Conservation (phyloP, 192 early-diverging fungal species). For the Linnemannia elongata region DNA sequence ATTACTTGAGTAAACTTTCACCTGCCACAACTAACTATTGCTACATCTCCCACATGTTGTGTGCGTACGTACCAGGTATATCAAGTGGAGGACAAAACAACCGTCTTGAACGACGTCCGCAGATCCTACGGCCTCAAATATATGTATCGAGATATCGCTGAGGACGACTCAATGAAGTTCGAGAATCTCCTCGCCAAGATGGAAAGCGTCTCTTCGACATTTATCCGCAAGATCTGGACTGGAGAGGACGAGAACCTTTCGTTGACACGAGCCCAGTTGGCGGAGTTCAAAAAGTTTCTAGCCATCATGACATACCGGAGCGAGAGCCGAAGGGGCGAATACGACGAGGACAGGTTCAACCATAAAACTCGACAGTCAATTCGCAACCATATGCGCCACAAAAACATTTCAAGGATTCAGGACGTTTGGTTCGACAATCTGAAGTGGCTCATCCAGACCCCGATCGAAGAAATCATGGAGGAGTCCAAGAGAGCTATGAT, state of each 20-base stretch:
- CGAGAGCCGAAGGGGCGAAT: conserved; percentile 35
- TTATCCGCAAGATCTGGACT: conserved; percentile 22
- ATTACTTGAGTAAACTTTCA: too few relatives aligned
- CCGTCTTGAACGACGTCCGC: background rate
- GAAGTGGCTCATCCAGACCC: conserved; percentile 46
- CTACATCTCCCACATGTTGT: too few relatives aligned
- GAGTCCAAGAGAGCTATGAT: background rate
- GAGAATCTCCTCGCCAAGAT: conserved; percentile 38
- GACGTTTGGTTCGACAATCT: conserved; percentile 57
- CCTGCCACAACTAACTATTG: too few relatives aligned
- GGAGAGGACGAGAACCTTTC: conserved; percentile 11
- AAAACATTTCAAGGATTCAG: conserved; percentile 28
- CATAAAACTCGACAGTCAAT: background rate
- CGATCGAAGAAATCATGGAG: conserved; percentile 13
- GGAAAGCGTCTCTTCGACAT: conserved; percentile 24
- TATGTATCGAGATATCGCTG: conserved; percentile 13
- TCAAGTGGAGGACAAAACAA: background rate
- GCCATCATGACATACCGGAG: conserved; percentile 45
- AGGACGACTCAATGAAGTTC: conserved; percentile 42
- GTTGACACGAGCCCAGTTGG: conserved; percentile 22
- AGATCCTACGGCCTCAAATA: conserved; percentile 22
- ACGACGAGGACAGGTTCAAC: conserved; percentile 25
- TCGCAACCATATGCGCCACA: conserved; percentile 29
- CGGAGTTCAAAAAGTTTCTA: conserved; percentile 45
- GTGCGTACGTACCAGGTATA: too few relatives aligned